phyloP scores from a whole-genome alignment of 106 monocot genomes.

The Acorus gramineus region DNA sequence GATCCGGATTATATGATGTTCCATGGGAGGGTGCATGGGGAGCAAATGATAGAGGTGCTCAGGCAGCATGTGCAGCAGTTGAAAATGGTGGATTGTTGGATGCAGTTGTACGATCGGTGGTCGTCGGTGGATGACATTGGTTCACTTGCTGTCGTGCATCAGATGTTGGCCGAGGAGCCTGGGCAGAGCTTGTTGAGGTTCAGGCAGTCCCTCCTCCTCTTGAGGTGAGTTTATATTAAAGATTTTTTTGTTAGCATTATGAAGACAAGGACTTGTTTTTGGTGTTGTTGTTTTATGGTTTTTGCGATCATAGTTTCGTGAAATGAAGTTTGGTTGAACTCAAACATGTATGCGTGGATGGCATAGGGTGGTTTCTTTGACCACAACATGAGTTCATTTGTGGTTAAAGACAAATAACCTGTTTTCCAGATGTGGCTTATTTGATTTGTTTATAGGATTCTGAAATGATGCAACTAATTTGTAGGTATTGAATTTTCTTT shows the following conservation, averaged over 20 bases:
- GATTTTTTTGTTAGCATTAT: neutral
- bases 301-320: neutral
- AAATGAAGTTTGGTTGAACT: no score
- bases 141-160: constrained; percentile 93
- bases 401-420: no score
- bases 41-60: constrained; percentile 72
- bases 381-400: no score
- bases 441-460: no score
- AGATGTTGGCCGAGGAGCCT: constrained; percentile 87
- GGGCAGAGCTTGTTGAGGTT: constrained; percentile 70
- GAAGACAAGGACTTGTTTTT: neutral
- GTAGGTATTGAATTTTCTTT: no score
- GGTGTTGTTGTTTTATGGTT: neutral
- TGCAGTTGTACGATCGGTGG: constrained; percentile 97
- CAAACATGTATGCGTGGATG: no score
- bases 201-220: constrained; percentile 81
- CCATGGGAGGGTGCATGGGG: constrained; percentile 73
- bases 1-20: constrained; percentile 89
- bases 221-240: constrained; percentile 34
- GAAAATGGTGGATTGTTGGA: constrained; percentile 96
- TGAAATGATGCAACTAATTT: no score
- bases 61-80: constrained; percentile 62
- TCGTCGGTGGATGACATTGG: constrained; percentile 96
- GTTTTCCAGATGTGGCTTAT: no score
- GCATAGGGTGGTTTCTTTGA: no score